These are phyloP conservation scores for Akanthomyces muscarius DNA, from an alignment of 2,329 filamentous ascomycete genomes.

Conservation along the genomic window DNA sequence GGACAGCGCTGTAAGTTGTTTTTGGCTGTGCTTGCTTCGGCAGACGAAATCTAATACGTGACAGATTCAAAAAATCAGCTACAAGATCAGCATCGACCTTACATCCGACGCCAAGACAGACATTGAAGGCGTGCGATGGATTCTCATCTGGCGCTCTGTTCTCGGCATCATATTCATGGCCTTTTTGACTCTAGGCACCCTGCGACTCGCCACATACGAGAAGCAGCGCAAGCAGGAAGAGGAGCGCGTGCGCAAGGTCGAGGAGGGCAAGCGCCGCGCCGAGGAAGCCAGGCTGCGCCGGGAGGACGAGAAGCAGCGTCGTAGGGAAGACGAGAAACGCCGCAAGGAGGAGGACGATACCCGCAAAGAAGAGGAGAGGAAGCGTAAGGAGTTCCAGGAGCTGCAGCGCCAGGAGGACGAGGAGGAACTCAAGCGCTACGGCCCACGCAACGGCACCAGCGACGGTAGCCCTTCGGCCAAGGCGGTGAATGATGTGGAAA, in stretches of 20 bases:
- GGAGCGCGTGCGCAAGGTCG: constrained; percentile 39
- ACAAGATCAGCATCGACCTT: constrained; percentile 87
- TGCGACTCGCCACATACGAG: constrained; percentile 58
- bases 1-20: constrained; percentile 67
- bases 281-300: constrained; percentile 6
- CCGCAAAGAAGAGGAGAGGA: constrained; percentile 1
- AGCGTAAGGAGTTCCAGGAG: background rate
- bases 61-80: constrained; percentile 88
- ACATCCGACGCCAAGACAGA: constrained; percentile 89
- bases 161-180: constrained; percentile 65
- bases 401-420: constrained; percentile 7
- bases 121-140: constrained; percentile 88
- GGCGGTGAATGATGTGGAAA: constrained; percentile 52
- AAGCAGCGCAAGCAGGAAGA: constrained; percentile 47
- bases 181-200: constrained; percentile 53
- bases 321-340: background rate
- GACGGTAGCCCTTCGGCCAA: constrained; percentile 36
- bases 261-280: constrained; percentile 29
- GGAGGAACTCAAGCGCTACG: constrained; percentile 9
- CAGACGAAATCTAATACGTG: background rate
- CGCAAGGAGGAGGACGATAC: constrained; percentile 3
- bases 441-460: constrained; percentile 19
- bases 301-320: constrained; percentile 11
- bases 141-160: constrained; percentile 62
- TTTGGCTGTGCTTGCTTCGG: no score